These are phyloP conservation scores for California macrophylla DNA, from an alignment of 441 rosid genomes.

Conservation along the genomic window DNA sequence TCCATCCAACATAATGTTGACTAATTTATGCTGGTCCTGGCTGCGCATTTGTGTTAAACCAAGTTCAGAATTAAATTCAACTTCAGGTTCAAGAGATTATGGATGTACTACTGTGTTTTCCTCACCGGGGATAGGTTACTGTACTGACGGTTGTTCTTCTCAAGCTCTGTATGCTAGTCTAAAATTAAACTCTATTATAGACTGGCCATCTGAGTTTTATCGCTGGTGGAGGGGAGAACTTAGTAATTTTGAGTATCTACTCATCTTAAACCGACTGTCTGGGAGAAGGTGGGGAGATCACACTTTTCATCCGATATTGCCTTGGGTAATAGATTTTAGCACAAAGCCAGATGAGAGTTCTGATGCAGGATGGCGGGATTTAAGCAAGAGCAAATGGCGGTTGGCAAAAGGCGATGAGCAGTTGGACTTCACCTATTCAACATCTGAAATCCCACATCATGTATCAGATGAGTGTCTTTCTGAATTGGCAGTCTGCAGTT, in stretches of 20 bases:
- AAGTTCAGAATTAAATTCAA: conserved; percentile 22
- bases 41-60: conserved; percentile 39
- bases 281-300: conserved; percentile 98
- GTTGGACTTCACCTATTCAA: conserved; percentile 81
- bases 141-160: conserved; percentile 42
- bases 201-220: conserved; percentile 60
- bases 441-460: conserved; percentile 92
- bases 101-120: conserved; percentile 16
- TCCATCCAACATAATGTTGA: conserved; percentile 62
- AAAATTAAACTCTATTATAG: conserved; percentile 42
- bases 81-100: conserved; percentile 13
- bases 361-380: conserved; percentile 81
- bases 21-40: conserved; percentile 69
- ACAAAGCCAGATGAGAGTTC: conserved; percentile 57
- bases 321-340: conserved; percentile 95
- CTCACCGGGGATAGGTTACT: conserved; percentile 29
- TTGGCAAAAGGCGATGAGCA: conserved; percentile 96
- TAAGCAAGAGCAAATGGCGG: conserved; percentile 94
- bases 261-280: conserved; percentile 66
- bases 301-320: conserved; percentile 87
- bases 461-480: conserved; percentile 98
- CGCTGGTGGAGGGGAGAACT: conserved; percentile 87
- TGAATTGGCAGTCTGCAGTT: conserved; percentile 97
- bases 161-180: conserved; percentile 51
- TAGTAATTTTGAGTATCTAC: conserved; percentile 86